These are phyloP conservation scores for Plenodomus biglobosus DNA, from an alignment of 2,329 filamentous ascomycete species.

Conservation along the genomic window DNA sequence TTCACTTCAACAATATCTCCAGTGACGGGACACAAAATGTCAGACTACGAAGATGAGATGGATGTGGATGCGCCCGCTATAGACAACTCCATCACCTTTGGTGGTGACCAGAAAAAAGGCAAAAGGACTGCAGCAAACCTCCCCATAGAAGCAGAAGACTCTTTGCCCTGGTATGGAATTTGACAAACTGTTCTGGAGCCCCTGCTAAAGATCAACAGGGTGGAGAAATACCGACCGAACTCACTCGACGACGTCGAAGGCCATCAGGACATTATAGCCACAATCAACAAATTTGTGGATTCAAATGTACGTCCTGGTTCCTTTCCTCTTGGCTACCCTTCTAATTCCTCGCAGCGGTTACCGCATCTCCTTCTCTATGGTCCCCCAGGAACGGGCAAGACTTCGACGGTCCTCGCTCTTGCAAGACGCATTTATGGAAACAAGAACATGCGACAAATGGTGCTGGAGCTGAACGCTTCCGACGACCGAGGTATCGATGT, in stretches of 20 bases:
- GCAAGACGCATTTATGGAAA: constrained; percentile 89
- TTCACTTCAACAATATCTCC: not conserved
- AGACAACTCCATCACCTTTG: constrained; percentile 64
- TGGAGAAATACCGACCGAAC: constrained; percentile 93
- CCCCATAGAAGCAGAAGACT: constrained; percentile 91
- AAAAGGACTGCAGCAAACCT: constrained; percentile 92
- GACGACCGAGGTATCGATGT: constrained; percentile 98
- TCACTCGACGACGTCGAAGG: constrained; percentile 91
- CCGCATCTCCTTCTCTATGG: constrained; percentile 97
- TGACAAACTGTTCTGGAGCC: rapidly evolving
- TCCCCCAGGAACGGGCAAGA: constrained; percentile 95
- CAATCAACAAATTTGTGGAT: constrained; percentile 97
- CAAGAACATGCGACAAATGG: constrained; percentile 96
- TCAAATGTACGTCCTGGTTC: constrained; percentile 63
- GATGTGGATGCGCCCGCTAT: constrained; percentile 63
- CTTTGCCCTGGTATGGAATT: constrained; percentile 74
- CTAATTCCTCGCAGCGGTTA: constrained; percentile 59
- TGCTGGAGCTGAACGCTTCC: constrained; percentile 94
- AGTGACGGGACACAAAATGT: constrained; percentile 46
- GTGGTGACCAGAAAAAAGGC: constrained; percentile 77
- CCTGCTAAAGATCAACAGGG: constrained; percentile 56
- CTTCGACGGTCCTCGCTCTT: constrained; percentile 90
- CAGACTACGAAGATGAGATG: constrained; percentile 65
- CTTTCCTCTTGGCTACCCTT: not conserved
- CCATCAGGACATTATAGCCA: constrained; percentile 94